Conservation (phyloP, 371 early-diverging fungal species). For the Mucor indicus region DNA sequence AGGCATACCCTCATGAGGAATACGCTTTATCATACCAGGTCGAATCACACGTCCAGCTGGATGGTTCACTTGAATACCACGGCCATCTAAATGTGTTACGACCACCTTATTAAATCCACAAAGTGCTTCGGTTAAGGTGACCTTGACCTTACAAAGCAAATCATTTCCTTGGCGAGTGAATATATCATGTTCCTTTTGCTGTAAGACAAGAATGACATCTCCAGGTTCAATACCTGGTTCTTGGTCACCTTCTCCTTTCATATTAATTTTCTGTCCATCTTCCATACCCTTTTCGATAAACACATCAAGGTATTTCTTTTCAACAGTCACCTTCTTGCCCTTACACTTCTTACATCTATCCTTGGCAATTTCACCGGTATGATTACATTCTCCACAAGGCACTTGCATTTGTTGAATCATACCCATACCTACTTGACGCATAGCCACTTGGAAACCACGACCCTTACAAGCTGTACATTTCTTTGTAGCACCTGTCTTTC, state of each 20-base stretch:
- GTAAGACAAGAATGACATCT: slow-evolving; percentile 84
- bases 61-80: slow-evolving; percentile 82
- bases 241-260: slow-evolving; percentile 86
- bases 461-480: slow-evolving; percentile 87
- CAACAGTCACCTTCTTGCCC: slow-evolving; percentile 76
- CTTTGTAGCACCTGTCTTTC: slow-evolving; percentile 68
- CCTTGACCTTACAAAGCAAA: slow-evolving; percentile 70
- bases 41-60: slow-evolving; percentile 90
- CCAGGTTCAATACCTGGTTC: slow-evolving; percentile 76
- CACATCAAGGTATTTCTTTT: slow-evolving; percentile 88
- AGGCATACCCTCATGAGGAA: slow-evolving; percentile 95
- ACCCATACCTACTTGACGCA: slow-evolving; percentile 92
- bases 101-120: slow-evolving; percentile 85
- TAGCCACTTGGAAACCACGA: slow-evolving; percentile 82
- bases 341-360: slow-evolving; percentile 87
- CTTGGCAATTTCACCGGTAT: slow-evolving; percentile 52
- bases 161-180: slow-evolving; percentile 81
- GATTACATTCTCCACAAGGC: slow-evolving; percentile 24
- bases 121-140: slow-evolving; percentile 89
- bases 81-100: slow-evolving; percentile 89
- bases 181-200: slow-evolving; percentile 76
- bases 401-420: slow-evolving; percentile 97
- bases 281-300: slow-evolving; percentile 92
- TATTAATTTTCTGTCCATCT: slow-evolving; percentile 85
- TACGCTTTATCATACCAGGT: slow-evolving; percentile 83